Evolutionary conservation across 257 asterid genomes (phyloP), one percentile per base, ranked within the genome.

Genomic region (Pogostemon cablin): DNA sequence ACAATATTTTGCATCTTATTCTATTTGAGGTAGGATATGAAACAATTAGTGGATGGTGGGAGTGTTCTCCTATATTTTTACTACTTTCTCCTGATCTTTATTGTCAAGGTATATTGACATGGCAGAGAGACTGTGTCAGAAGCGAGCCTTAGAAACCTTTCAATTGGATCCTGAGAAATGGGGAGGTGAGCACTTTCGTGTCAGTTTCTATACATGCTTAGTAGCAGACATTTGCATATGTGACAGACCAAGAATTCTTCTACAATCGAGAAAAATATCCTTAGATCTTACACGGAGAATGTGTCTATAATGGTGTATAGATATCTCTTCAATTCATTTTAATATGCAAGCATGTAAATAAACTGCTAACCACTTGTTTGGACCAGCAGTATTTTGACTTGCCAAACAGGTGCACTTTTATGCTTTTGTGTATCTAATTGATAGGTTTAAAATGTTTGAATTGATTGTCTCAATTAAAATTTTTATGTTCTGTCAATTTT

Each of bases 111-210:
- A 90, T 81, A 93, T 93, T 60, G 98, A 93, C 80, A 93, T 93
- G 98, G 98, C 97, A 0, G 98, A 93, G 84, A 87, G 79, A 65
- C 77, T 93, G 82, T 93, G 98, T 77, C 98, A 93, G 86, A 88
- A 87, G 77, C 96, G 98, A 65, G 98, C 98, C 56, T 75, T 93
- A 12, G 98, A 93, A 78, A 82, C 93, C 55, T 93, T 93, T 67
- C 61, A 64, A 15, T 69, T 93, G 88, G 98, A 93, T 78, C 97
- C 97, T 52, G 82, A 83, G 59, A 87, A 88, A 84, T 93, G 98
- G 98, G 98, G 98, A 86, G 98, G 98, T 90, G 74, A 88, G 74
- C 39, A 35, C 34, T 62, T 67, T 57, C 34, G 37, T 2, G 3
- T 35, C 32, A 25, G 32, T 53, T 66, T 12, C 9, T 54, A 9